Conservation (phyloP, 352 stramenopile genomes). For the Ophiocytium majus region DNA sequence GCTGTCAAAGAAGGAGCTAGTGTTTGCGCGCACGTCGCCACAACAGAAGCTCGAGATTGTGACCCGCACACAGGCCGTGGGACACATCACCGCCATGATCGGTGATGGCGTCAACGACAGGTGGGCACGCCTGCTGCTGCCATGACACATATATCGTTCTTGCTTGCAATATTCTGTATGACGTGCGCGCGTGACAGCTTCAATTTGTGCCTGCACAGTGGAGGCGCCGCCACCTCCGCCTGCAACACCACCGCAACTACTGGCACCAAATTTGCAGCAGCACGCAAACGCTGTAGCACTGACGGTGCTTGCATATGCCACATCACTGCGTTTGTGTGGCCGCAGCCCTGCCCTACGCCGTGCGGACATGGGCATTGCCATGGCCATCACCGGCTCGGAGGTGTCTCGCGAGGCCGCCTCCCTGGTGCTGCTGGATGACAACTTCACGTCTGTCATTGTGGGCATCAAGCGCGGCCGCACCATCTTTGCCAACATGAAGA, state of each 20-base stretch:
- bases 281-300: too few relatives aligned
- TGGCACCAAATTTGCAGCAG: too few relatives aligned
- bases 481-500: constrained; percentile 93
- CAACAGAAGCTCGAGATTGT: constrained; percentile 93
- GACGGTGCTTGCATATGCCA: too few relatives aligned
- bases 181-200: too few relatives aligned
- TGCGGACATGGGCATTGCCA: constrained; percentile 94
- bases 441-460: constrained; percentile 92
- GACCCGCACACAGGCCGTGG: constrained; percentile 64
- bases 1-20: constrained; percentile 71
- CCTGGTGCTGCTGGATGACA: constrained; percentile 93
- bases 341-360: constrained; percentile 85
- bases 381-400: constrained; percentile 93
- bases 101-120: constrained; percentile 95
- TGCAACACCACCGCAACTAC: too few relatives aligned
- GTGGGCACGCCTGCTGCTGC: too few relatives aligned
- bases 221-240: too few relatives aligned
- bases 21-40: constrained; percentile 90
- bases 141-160: too few relatives aligned
- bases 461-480: constrained; percentile 88
- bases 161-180: too few relatives aligned
- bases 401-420: constrained; percentile 83
- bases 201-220: too few relatives aligned
- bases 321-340: too few relatives aligned
- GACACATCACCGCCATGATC: constrained; percentile 88